These are phyloP conservation scores for Auriculariales sp. DNA, from an alignment of 768 basidiomycete genomes.

Conservation along the genomic window DNA sequence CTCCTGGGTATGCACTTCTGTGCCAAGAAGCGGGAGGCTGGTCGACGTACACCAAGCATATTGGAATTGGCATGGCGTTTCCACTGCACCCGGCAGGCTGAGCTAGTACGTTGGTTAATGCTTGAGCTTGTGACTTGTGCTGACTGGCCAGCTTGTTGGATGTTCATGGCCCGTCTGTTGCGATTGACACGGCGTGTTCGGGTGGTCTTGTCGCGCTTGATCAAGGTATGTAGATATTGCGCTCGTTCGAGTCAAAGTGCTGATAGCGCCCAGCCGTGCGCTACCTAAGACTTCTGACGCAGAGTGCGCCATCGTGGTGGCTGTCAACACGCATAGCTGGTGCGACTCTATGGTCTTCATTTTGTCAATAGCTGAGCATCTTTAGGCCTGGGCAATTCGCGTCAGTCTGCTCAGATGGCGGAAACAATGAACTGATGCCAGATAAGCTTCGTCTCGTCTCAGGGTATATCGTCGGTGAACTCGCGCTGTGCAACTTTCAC, in stretches of 20 bases:
- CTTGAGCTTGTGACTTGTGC: neutral
- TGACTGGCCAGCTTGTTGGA: constrained; percentile 17
- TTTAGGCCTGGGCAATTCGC: constrained; percentile 16
- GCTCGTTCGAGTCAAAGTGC: neutral
- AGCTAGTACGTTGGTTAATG: constrained; percentile 21
- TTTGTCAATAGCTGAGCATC: too few species aligned
- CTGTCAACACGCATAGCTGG: constrained; percentile 20
- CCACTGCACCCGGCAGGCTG: constrained; percentile 20
- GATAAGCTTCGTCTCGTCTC: constrained; percentile 14
- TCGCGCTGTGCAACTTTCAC: constrained; percentile 22
- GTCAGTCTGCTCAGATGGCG: neutral
- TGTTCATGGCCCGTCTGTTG: constrained; percentile 21
- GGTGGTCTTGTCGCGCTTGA: constrained; percentile 21
- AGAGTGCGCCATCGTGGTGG: constrained; percentile 22
- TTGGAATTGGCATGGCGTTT: constrained; percentile 20
- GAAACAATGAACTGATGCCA: constrained; percentile 17
- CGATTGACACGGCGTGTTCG: constrained; percentile 22
- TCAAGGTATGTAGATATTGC: constrained; percentile 12
- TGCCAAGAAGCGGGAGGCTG: constrained; percentile 16
- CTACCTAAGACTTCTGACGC: constrained; percentile 18
- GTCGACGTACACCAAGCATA: constrained; percentile 20
- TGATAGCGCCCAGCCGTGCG: constrained; percentile 14
- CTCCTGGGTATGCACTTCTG: constrained; percentile 17
- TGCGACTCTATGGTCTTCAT: too few species aligned
- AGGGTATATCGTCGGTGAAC: constrained; percentile 20